Evolutionary conservation across 768 basidiomycete genomes (phyloP), one percentile per base, ranked within the genome.

Genomic region (Lentinus brumalis): DNA sequence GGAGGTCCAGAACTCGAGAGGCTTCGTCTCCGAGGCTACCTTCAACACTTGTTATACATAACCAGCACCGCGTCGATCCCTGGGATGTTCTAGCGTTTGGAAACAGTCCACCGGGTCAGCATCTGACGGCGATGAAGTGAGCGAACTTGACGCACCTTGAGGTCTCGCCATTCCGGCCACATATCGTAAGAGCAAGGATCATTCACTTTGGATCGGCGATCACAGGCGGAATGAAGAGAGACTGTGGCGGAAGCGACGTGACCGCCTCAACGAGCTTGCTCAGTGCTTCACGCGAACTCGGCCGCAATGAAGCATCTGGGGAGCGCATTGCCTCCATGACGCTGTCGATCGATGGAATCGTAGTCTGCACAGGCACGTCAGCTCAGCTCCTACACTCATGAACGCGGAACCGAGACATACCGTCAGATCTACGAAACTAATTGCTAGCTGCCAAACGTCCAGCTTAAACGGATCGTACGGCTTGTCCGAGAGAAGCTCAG

Each of bases 391-490:
- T 21, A 10, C 6, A 21, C 12, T 29, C 42, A 21, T 5, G 40
- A 18, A 51, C 2, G 18, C 18, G 15, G 35, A 31, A 16, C 14
- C n/a, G 5, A 38, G 10, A 7, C 38, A 12, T 30, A 60, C 59
- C 65, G 55, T 63, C 29, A 71, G 57, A 41, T 65, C 52, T 5
- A 12, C 12, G 12, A 70, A 61, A 40, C 61, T 66, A 1, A 5
- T 62, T 4, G 59, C 69, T 4, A 73, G 46, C 52, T 75, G 73
- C 74, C 74, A 73, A 0, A 74, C 59, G 64, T 73, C 72, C 26
- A 72, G 50, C 50, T 71, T 71, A 53, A 71, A 74, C 2, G 71
- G 71, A 52, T 59, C 57, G 53, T 73, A 74, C 3, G 67, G 53
- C 32, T 62, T n/a, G 3, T 64, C 69, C 10, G 59, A 51, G 5